Conservation (phyloP, 2,329 filamentous ascomycete species). For the Fusarium vanettenii region DNA sequence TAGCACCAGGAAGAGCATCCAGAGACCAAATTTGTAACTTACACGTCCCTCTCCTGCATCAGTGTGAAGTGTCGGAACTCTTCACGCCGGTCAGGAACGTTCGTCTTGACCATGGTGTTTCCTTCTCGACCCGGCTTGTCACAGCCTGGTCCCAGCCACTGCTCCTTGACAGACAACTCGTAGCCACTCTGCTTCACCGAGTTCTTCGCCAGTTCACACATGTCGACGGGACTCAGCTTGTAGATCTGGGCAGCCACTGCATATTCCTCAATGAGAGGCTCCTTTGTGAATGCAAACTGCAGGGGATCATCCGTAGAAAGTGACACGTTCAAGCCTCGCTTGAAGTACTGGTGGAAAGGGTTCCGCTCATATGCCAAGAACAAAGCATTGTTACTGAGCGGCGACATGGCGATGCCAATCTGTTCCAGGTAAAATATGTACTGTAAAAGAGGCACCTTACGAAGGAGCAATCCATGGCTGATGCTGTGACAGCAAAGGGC, state of each 20-base stretch:
- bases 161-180: constrained; percentile 86
- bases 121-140: constrained; percentile 82
- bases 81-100: constrained; percentile 92
- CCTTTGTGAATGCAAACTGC: constrained; percentile 98
- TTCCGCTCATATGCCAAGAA: constrained; percentile 98
- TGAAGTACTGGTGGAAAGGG: constrained; percentile 95
- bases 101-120: constrained; percentile 95
- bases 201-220: constrained; percentile 98
- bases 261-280: constrained; percentile 97
- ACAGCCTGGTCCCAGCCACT: constrained; percentile 88
- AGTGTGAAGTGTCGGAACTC: constrained; percentile 91
- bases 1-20: background rate
- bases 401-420: constrained; percentile 99
- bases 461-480: constrained; percentile 90
- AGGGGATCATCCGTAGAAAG: constrained; percentile 96
- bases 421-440: constrained; percentile 99
- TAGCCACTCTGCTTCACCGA: constrained; percentile 96
- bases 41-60: constrained; percentile 86
- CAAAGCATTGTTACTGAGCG: constrained; percentile 95
- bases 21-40: constrained; percentile 50
- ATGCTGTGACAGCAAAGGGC: constrained; percentile 96
- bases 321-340: constrained; percentile 93
- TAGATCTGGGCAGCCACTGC: constrained; percentile 98
- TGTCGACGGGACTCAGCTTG: constrained; percentile 95
- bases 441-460: constrained; percentile 94